These are phyloP conservation scores for Aspergillus latus DNA, from an alignment of 2,329 filamentous ascomycete genomes.

Conservation along the genomic window DNA sequence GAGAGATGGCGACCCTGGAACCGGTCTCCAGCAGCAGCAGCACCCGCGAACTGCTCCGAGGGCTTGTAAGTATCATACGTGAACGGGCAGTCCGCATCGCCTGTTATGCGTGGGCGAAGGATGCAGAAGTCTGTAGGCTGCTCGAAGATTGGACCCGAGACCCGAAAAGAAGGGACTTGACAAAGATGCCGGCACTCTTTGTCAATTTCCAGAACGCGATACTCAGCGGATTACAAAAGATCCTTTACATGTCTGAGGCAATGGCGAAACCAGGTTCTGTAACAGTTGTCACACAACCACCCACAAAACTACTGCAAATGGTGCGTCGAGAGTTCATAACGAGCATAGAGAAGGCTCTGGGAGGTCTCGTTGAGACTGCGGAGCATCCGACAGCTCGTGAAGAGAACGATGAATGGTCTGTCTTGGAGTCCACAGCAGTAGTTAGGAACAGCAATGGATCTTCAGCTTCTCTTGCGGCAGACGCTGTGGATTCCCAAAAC, in stretches of 20 bases:
- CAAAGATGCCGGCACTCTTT: slow-evolving; percentile 85
- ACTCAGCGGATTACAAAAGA: slow-evolving; percentile 86
- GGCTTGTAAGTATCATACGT: slow-evolving; percentile 72
- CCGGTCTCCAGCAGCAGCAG: slow-evolving; percentile 60
- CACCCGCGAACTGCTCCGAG: slow-evolving; percentile 70
- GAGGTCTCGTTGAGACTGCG: slow-evolving; percentile 95
- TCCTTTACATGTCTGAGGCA: slow-evolving; percentile 87
- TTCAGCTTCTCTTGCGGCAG: slow-evolving; percentile 46
- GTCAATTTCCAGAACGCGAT: slow-evolving; percentile 80
- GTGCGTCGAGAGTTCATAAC: slow-evolving; percentile 90
- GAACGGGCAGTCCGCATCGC: slow-evolving; percentile 84
- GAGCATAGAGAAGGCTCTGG: slow-evolving; percentile 89
- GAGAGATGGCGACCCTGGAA: slow-evolving; percentile 75
- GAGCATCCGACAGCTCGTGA: slow-evolving; percentile 70
- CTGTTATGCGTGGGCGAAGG: slow-evolving; percentile 87
- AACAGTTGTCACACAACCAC: slow-evolving; percentile 80
- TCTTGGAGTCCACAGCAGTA: slow-evolving; percentile 42
- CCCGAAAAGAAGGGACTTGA: slow-evolving; percentile 78
- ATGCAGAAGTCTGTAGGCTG: slow-evolving; percentile 87
- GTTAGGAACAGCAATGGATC: slow-evolving; percentile 33
- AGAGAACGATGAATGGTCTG: slow-evolving; percentile 53
- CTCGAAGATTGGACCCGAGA: slow-evolving; percentile 92
- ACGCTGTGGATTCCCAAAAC: slow-evolving; percentile 55
- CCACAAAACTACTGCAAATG: slow-evolving; percentile 83
- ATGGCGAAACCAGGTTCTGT: slow-evolving; percentile 70